Evolutionary conservation across 768 basidiomycete genomes (phyloP), one percentile per base, ranked within the genome.

Genomic region (Daedalea quercina): DNA sequence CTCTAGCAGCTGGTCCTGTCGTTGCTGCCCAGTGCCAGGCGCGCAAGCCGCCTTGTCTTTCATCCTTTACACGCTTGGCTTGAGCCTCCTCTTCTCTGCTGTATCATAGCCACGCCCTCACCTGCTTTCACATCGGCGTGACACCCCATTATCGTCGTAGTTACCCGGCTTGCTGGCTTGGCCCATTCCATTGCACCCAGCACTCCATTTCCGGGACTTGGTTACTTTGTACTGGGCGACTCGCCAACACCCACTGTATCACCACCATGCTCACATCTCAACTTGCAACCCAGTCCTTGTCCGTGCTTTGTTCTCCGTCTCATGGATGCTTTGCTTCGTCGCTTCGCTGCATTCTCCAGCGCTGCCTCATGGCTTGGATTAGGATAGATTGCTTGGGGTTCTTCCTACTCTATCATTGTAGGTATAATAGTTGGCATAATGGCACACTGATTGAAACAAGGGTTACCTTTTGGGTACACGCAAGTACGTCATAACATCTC

Each of bases 401-500:
- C 6, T 40, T 3, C 15, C 4, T 19, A 40, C 37, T 3, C 19
- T 40, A 40, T 40, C 37, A 40, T 6, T 15, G 19, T 40, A 31
- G 28, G 11, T 15, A 15, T 40, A 40, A 40, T 40, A 40, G 37
- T 40, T 15, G 28, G 19, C 17, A 40, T 19, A 40, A 40, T 17
- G 7, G 17, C 7, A 40, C 19, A 8, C 4, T 6, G 15, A 40
- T n/a, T n/a, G n/a, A 15, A 40, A 40, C 37, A 40, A 40, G 19
- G 37, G 17, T 7, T 19, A 40, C 37, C 37, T 40, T 40, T 40
- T 40, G 15, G 17, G 19, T 40, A 40, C 15, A 15, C 37, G 37
- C 4, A 25, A 49, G 13, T 22, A 6, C 47, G 3, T 51, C 44
- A 66, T 31, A 66, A 13, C 1, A 63, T 60, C 24, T 63, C 63